Conservation (phyloP, 2,329 filamentous ascomycete species). For the Mycosphaerella sp. region DNA sequence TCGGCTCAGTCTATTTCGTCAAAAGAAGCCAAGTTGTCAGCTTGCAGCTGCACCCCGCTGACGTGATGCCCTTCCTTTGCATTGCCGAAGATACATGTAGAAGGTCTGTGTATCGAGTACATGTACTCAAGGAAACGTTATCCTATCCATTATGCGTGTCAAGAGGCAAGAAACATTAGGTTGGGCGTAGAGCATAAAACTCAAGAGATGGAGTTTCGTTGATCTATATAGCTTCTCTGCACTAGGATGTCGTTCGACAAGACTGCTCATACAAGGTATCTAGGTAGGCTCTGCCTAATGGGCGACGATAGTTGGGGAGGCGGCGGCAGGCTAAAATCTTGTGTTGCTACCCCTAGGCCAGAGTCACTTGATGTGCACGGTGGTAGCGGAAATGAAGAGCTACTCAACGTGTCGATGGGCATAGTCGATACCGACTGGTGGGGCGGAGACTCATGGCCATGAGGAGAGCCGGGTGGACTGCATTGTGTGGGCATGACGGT, state of each 20-base stretch:
- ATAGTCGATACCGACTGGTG: neutral
- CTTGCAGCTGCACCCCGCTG: neutral
- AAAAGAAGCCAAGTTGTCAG: no score
- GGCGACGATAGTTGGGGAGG: conserved; percentile 3
- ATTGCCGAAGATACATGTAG: neutral
- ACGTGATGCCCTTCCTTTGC: neutral
- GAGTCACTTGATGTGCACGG: neutral
- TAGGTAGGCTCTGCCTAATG: neutral
- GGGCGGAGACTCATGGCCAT: neutral
- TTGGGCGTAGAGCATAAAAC: no score
- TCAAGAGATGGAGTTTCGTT: neutral
- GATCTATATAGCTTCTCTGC: neutral
- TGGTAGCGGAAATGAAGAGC: conserved; percentile 6
- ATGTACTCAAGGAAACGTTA: neutral
- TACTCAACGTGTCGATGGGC: neutral
- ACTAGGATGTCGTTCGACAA: neutral
- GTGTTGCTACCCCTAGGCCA: neutral
- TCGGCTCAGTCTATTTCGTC: no score
- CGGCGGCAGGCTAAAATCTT: conserved; percentile 10
- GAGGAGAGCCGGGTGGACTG: conserved; percentile 1
- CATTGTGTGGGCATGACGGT: conserved; percentile 13
- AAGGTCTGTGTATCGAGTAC: neutral
- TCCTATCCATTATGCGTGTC: neutral
- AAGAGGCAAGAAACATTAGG: no score
- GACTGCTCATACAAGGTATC: neutral